A percentile compares a stretch with the other conserved stretches of the same genome.
Conservation (phyloP, 495 filamentous ascomycete species). For the Lasiosphaeriaceae sp. region DNA sequence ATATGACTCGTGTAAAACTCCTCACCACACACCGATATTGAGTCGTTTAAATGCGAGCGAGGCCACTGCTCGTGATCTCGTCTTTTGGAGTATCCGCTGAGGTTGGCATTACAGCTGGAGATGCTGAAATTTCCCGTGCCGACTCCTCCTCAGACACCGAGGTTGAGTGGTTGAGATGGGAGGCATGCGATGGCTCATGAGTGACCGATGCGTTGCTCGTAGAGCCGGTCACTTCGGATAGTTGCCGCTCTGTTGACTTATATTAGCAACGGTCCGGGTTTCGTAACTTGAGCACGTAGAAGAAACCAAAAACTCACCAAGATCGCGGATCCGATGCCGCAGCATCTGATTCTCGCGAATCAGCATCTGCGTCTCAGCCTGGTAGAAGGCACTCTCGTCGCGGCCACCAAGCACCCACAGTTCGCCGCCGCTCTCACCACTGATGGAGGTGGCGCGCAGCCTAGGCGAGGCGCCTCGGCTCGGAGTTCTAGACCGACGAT, state of each 20-base stretch:
- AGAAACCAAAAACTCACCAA: constrained; percentile 51
- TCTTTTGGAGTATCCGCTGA: too few relatives aligned
- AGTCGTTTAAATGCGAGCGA: too few relatives aligned
- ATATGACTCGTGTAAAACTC: too few relatives aligned
- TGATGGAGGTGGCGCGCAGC: constrained; percentile 51
- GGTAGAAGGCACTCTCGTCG: constrained; percentile 84
- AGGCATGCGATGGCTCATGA: constrained; percentile 3
- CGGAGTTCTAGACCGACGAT: constrained; percentile 52
- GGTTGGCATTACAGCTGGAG: too few relatives aligned
- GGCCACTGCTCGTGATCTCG: too few relatives aligned
- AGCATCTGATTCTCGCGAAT: constrained; percentile 93
- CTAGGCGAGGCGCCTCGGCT: constrained; percentile 54
- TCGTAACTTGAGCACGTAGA: too few relatives aligned
- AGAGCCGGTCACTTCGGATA: not conserved
- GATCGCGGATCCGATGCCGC: constrained; percentile 74
- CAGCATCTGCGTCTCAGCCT: constrained; percentile 85
- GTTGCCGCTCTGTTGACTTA: not conserved
- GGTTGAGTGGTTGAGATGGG: constrained; percentile 5
- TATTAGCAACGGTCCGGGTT: not conserved
- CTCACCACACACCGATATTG: too few relatives aligned
- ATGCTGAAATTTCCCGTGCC: too few relatives aligned
- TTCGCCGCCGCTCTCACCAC: constrained; percentile 47
- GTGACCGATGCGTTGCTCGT: not conserved
- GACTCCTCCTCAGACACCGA: constrained; percentile 4
- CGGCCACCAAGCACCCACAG: constrained; percentile 45